phyloP scores from a whole-genome alignment of 768 basidiomycete species.

The Russula ochroleuca region DNA sequence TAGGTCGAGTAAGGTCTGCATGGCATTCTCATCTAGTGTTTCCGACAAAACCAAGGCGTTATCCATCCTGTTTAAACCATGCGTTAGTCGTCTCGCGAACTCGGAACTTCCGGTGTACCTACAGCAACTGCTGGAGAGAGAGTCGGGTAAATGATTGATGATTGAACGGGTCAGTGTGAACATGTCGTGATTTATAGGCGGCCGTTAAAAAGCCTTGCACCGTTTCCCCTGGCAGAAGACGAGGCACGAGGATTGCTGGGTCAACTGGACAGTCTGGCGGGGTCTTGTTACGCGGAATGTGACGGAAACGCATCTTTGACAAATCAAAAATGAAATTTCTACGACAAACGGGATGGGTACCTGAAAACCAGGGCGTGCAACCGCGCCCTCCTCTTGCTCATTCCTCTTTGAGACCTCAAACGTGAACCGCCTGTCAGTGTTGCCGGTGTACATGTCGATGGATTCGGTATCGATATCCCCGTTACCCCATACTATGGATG shows the following conservation, averaged over 20 bases:
- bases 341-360: constrained; percentile 32
- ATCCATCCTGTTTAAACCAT: constrained; percentile 1
- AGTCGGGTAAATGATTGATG: neutral
- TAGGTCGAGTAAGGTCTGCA: neutral
- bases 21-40: constrained; percentile 7
- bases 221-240: constrained; percentile 25
- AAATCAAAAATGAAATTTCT: neutral
- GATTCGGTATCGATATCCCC: constrained; percentile 29
- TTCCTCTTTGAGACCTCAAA: constrained; percentile 53
- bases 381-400: constrained; percentile 52
- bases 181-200: neutral
- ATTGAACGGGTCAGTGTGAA: neutral
- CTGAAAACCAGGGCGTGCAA: constrained; percentile 42
- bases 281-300: neutral
- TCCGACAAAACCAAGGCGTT: constrained; percentile 5
- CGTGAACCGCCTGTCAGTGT: constrained; percentile 46
- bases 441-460: constrained; percentile 39
- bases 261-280: neutral
- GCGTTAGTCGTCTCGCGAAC: neutral
- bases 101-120: neutral
- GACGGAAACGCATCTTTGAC: constrained; percentile 2
- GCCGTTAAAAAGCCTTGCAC: constrained; percentile 23
- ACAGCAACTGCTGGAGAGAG: constrained; percentile 12
- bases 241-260: neutral
- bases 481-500: constrained; percentile 43